These are phyloP conservation scores for Penicillium sp. DNA, from an alignment of 2,329 filamentous ascomycete species.

Conservation along the genomic window DNA sequence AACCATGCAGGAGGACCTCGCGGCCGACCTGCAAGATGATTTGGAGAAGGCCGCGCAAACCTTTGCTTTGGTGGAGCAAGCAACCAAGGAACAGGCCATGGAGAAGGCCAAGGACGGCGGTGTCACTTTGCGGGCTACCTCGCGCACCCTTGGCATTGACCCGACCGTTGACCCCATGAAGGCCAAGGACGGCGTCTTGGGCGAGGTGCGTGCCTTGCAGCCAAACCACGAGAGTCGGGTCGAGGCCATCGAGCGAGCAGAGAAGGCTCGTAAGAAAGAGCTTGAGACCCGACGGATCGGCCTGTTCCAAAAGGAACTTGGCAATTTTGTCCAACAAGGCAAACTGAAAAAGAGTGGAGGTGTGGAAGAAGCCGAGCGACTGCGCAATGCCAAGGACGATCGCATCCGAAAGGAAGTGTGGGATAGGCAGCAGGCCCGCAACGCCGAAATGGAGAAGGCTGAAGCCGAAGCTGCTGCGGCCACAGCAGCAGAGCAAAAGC, in stretches of 20 bases:
- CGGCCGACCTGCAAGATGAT: slow-evolving; percentile 87
- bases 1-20: slow-evolving; percentile 91
- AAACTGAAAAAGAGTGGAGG: slow-evolving; percentile 95
- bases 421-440: slow-evolving; percentile 50
- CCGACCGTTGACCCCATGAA: slow-evolving; percentile 64
- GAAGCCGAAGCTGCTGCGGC: slow-evolving; percentile 28
- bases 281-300: slow-evolving; percentile 68
- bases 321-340: slow-evolving; percentile 78
- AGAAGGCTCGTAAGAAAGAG: slow-evolving; percentile 84
- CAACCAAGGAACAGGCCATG: slow-evolving; percentile 90
- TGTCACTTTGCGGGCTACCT: slow-evolving; percentile 46
- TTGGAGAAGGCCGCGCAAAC: slow-evolving; percentile 91
- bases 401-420: slow-evolving; percentile 70
- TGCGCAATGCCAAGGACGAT: slow-evolving; percentile 80
- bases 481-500: slow-evolving; percentile 15
- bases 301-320: slow-evolving; percentile 80
- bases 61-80: slow-evolving; percentile 91
- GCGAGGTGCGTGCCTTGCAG: slow-evolving; percentile 86
- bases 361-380: slow-evolving; percentile 85
- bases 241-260: slow-evolving; percentile 94
- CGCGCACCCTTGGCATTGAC: slow-evolving; percentile 47
- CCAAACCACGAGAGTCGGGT: slow-evolving; percentile 90
- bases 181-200: slow-evolving; percentile 85
- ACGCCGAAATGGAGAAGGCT: slow-evolving; percentile 46
- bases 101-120: slow-evolving; percentile 51